These are phyloP conservation scores for Nakazawaea ambrosiae DNA, from an alignment of 805 yeast species.

Conservation along the genomic window DNA sequence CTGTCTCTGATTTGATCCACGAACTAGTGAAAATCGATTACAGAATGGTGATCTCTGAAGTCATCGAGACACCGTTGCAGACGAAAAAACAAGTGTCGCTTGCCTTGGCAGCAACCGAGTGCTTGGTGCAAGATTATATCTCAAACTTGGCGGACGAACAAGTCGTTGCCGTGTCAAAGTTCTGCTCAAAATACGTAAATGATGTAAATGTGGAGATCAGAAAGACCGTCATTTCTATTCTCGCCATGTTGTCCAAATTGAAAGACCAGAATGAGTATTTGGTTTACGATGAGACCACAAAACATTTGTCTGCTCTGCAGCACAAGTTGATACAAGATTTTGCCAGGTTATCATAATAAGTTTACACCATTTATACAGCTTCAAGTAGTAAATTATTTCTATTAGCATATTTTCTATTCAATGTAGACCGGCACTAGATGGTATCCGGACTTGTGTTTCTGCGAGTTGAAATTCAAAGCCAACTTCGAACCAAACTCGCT, in stretches of 20 bases:
- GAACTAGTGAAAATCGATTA: not conserved
- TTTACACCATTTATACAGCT: too few species aligned
- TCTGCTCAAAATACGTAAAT: not conserved
- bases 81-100: not conserved
- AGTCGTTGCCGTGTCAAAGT: not conserved
- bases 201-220: constrained; percentile 1
- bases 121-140: not conserved
- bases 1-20: constrained; percentile 2
- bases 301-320: constrained; percentile 1
- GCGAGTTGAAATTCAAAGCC: constrained; percentile 50
- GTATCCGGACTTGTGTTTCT: constrained; percentile 45
- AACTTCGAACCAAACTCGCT: constrained; percentile 56
- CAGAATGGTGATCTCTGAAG: not conserved
- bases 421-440: constrained; percentile 41
- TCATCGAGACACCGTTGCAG: not conserved
- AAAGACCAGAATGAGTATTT: not conserved
- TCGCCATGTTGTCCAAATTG: not conserved
- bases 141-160: not conserved
- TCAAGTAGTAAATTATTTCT: too few species aligned
- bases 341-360: too few species aligned
- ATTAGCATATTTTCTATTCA: constrained; percentile 11
- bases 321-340: constrained; percentile 1
- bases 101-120: not conserved
- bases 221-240: not conserved
- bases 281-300: constrained; percentile 3